Percentiles rank a stretch among this genome's conserved stretches.
Conservation (phyloP, 768 basidiomycete genomes). For the Russula compacta region DNA sequence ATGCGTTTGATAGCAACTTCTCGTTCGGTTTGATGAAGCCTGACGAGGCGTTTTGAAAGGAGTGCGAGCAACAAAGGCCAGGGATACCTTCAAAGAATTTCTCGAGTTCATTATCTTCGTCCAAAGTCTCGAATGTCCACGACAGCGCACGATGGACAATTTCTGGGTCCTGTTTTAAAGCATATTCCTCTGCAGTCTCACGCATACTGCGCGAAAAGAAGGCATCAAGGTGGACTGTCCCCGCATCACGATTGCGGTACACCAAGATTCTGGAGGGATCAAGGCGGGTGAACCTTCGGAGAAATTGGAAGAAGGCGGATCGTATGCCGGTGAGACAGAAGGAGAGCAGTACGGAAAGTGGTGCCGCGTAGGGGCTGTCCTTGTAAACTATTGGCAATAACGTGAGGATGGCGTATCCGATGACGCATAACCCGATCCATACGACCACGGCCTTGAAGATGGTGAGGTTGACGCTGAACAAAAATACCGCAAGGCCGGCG, state of each 20-base stretch:
- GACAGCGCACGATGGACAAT: neutral
- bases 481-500: slow-evolving; percentile 39
- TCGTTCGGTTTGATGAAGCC: neutral
- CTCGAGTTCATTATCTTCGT: slow-evolving; percentile 6
- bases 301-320: neutral
- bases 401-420: slow-evolving; percentile 15
- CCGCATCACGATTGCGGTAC: neutral
- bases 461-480: slow-evolving; percentile 25
- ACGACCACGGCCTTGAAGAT: slow-evolving; percentile 11
- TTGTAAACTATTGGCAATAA: slow-evolving; percentile 11
- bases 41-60: neutral
- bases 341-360: neutral
- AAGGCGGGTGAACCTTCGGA: neutral
- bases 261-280: neutral
- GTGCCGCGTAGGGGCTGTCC: slow-evolving; percentile 5
- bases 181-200: neutral
- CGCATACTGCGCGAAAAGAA: neutral
- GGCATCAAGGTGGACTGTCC: neutral
- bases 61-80: neutral
- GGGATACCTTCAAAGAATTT: slow-evolving; percentile 11
- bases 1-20: neutral
- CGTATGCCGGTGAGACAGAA: neutral
- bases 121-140: slow-evolving; percentile 1
- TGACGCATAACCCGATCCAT: slow-evolving; percentile 9
- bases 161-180: neutral